These are phyloP conservation scores for Podospora fimiseda DNA, from an alignment of 495 filamentous ascomycete species.

Conservation along the genomic window DNA sequence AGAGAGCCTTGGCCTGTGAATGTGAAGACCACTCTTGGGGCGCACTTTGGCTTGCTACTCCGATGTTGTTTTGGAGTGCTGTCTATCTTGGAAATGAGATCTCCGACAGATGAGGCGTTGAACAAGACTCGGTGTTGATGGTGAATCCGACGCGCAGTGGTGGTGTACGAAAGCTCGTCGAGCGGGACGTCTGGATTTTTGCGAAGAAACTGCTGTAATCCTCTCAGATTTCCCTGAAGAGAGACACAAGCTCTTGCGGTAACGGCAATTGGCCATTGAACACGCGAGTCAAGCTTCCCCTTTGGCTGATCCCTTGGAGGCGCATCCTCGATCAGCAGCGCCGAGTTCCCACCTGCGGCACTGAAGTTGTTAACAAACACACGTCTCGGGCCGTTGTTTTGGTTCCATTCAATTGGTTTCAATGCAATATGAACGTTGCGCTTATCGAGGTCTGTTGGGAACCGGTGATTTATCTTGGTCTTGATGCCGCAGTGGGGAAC, in stretches of 20 bases:
- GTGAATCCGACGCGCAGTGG: constrained; percentile 29
- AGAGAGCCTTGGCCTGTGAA: constrained; percentile 66
- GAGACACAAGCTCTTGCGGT: constrained; percentile 46
- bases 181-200: constrained; percentile 42
- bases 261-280: constrained; percentile 42
- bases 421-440: constrained; percentile 60
- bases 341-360: constrained; percentile 58
- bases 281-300: constrained; percentile 34
- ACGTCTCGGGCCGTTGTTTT: constrained; percentile 46
- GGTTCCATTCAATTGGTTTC: constrained; percentile 51
- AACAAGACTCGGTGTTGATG: constrained; percentile 69
- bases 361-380: constrained; percentile 59
- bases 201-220: constrained; percentile 41
- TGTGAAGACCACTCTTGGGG: constrained; percentile 53
- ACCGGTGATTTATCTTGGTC: constrained; percentile 63
- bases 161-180: constrained; percentile 9
- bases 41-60: constrained; percentile 44
- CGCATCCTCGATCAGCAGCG: constrained; percentile 53
- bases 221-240: constrained; percentile 39
- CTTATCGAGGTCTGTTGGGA: constrained; percentile 62
- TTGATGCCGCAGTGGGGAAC: constrained; percentile 79
- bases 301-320: constrained; percentile 20
- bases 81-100: constrained; percentile 54
- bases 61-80: constrained; percentile 8
- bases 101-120: constrained; percentile 56